Evolutionary conservation across 2,329 filamentous ascomycete genomes (phyloP), one percentile per base, ranked within the genome.

Genomic region (Thelonectria olida): DNA sequence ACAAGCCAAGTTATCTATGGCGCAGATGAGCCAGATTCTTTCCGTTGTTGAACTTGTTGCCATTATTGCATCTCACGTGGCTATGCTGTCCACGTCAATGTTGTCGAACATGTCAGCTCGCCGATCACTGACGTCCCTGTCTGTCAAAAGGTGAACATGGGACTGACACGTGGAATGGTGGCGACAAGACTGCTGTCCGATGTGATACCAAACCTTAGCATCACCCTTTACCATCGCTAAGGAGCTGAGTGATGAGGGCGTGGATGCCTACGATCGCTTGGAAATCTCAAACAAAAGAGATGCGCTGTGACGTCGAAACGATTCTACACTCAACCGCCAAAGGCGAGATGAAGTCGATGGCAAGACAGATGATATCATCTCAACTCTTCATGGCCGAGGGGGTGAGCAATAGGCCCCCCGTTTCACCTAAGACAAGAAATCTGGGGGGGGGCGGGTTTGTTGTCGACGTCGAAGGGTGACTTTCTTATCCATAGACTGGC

Each of bases 51-150:
- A n/a, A n/a, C 20, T 36, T 8, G 50, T 27, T 49, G 23, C 56
- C 51, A 55, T 60, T 51, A 39, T 31, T 13, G 38, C 27, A 15
- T 34, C 36, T 10, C 12, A 39, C 50, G 57, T 51, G 57, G 57
- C 51, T 45, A 51, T 60, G 38, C 45, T 20, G 31, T 42, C 39
- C 27, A 17, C 23, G 45, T 28, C 27, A 15, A 31, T 31, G 28
- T 13, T 8, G 28, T 7, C 13, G 28, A 31, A 31, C 10, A 8
- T 31, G 28, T 27, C 25, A 9, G 9, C 6, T 27, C 25, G 25
- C 25, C 25, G 25, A 27, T 27, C 25, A 5, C 9, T 27, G 25
- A 27, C 25, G 9, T n/a, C 42, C 20, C 25, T 47, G 27, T 15
- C 34, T 13, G 47, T 31, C 34, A 38, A 44, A 54, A 20, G n/a